Conservation (phyloP, 768 basidiomycete genomes). For the Rhizopogon vesiculosus region DNA sequence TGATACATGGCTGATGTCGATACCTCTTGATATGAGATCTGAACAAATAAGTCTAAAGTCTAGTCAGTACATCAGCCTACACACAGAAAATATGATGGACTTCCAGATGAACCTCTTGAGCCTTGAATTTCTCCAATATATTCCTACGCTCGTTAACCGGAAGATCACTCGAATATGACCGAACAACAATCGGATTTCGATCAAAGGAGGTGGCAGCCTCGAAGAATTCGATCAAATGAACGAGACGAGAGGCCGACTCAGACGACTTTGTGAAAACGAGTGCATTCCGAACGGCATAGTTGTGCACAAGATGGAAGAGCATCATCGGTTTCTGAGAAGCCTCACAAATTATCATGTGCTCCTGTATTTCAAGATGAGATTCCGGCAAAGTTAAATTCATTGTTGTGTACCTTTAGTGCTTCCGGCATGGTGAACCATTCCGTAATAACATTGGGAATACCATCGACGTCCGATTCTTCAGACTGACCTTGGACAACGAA, state of each 20-base stretch:
- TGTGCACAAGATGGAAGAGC: slow-evolving; percentile 81
- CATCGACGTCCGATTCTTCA: slow-evolving; percentile 28
- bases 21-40: slow-evolving; percentile 92
- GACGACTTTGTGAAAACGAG: slow-evolving; percentile 97
- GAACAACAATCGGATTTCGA: slow-evolving; percentile 37
- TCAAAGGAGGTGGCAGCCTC: slow-evolving; percentile 40
- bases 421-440: slow-evolving; percentile 82
- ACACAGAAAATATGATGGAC: slow-evolving; percentile 18
- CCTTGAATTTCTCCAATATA: slow-evolving; percentile 78
- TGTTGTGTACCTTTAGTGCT: slow-evolving; percentile 56
- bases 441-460: slow-evolving; percentile 52
- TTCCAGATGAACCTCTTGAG: slow-evolving; percentile 80
- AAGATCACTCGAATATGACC: slow-evolving; percentile 87
- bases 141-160: slow-evolving; percentile 63
- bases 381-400: background rate
- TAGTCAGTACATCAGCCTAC: background rate
- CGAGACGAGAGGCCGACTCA: slow-evolving; percentile 81
- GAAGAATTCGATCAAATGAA: slow-evolving; percentile 78
- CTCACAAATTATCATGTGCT: slow-evolving; percentile 81
- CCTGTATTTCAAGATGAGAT: slow-evolving; percentile 39
- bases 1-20: slow-evolving; percentile 88
- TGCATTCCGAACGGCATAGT: slow-evolving; percentile 55
- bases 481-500: slow-evolving; percentile 68
- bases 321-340: slow-evolving; percentile 82
- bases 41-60: slow-evolving; percentile 82